Evolutionary conservation across 1,284 basidiomycete genomes (phyloP).

Genomic region (Boletellus sp.): DNA sequence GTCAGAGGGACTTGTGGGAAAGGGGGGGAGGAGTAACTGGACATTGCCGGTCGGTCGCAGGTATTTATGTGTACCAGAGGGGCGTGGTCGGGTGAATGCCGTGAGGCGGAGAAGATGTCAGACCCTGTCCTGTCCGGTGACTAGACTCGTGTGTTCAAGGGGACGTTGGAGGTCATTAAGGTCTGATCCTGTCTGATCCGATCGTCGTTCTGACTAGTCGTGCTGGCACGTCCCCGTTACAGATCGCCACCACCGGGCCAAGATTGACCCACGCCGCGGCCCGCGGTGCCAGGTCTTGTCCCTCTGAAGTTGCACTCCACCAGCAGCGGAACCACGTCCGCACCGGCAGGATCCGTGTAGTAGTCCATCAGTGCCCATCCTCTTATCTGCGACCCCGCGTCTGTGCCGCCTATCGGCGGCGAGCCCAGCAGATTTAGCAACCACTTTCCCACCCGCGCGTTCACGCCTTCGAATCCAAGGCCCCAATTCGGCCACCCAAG

Average conservation of each 20-base stretch:
- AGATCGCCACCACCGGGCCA: background rate
- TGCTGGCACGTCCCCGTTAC: background rate
- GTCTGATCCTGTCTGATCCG: background rate
- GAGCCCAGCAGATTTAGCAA: slow-evolving; percentile 50
- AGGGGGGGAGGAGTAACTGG: slow-evolving; percentile 10
- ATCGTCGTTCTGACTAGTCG: background rate
- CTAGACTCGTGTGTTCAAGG: too few species aligned
- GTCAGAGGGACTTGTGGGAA: slow-evolving; percentile 1
- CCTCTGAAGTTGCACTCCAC: slow-evolving; percentile 73
- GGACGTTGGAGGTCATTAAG: too few species aligned
- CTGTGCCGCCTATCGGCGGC: background rate
- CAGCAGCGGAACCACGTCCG: slow-evolving; percentile 57
- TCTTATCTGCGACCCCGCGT: slow-evolving; percentile 20
- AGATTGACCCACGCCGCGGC: slow-evolving; percentile 29
- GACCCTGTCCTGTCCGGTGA: too few species aligned
- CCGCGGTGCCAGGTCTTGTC: slow-evolving; percentile 44
- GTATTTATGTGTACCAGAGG: slow-evolving; percentile 27
- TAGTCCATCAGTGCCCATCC: slow-evolving; percentile 78
- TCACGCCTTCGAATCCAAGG: slow-evolving; percentile 80
- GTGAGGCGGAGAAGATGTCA: background rate
- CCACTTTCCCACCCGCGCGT: slow-evolving; percentile 68
- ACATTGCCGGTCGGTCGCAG: slow-evolving; percentile 2
- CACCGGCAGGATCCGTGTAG: slow-evolving; percentile 50
- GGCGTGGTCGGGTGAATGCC: slow-evolving; percentile 11
- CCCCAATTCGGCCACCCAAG: slow-evolving; percentile 74